Evolutionary conservation across 345 rosid species (phyloP), one percentile per base, ranked within the genome.

Genomic region (Schrenkiella parvula): DNA sequence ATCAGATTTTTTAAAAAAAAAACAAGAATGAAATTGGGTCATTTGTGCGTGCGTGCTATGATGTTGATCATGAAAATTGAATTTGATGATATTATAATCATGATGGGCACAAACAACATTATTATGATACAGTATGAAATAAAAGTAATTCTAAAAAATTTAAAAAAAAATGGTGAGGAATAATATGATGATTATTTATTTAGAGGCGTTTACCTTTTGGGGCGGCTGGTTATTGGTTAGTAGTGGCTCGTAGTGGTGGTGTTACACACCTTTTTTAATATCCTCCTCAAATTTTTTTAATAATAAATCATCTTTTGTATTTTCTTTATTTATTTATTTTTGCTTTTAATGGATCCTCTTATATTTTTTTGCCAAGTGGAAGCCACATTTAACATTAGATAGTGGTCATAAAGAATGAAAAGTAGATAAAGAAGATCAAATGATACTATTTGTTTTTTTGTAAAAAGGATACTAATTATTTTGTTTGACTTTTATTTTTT

Each of bases 1-100:
- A n/a, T n/a, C n/a, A n/a, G n/a, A n/a, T n/a, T n/a, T n/a, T n/a
- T n/a, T n/a, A 17, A 3, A 7, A 21, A 41, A 4, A 3, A 14
- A 53, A n/a, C 6, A 28, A n/a, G 12, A 39, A 48, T 38, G 22
- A 54, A 57, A 50, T 51, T 23, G 68, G 43, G 74, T 75, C 70
- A 75, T 68, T 43, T 76, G 75, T 69, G 78, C 78, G 81, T 82
- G 84, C 74, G 80, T 79, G 83, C 61, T 66, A 76, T 84, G 88
- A 85, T 78, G 81, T 71, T 68, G 75, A 68, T 76, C 59, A 69
- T 69, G 75, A 63, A 70, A 52, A 53, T 69, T 47, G 59, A 69
- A 67, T 66, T 52, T 52, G 65, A 35, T 62, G 51, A 61, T 53
- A 61, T 43, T 26, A 43, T 69, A 54, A 69, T 68, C 43, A 76